A percentile compares a stretch with the other conserved stretches of the same genome.
These are phyloP conservation scores for Candida nitratophila DNA, from an alignment of 805 yeast species.

Conservation along the genomic window DNA sequence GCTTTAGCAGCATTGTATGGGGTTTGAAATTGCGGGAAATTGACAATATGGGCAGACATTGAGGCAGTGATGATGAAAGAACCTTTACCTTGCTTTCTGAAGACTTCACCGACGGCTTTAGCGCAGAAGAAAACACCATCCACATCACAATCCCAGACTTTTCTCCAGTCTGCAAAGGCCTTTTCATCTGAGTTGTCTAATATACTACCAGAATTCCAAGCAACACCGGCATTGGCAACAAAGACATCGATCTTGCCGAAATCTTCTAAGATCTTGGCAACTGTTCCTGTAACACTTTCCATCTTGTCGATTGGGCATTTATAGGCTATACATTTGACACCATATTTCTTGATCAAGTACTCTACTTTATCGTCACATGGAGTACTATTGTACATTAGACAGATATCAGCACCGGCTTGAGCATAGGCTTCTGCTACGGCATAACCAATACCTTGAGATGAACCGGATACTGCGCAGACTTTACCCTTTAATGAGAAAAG, in stretches of 20 bases:
- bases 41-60: constrained; percentile 83
- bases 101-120: constrained; percentile 63
- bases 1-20: constrained; percentile 86
- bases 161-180: constrained; percentile 58
- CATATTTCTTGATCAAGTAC: constrained; percentile 47
- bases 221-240: constrained; percentile 87
- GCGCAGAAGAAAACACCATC: constrained; percentile 80
- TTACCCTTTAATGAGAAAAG: constrained; percentile 75
- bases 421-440: constrained; percentile 79
- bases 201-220: constrained; percentile 66
- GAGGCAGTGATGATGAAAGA: constrained; percentile 82
- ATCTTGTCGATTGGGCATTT: constrained; percentile 48
- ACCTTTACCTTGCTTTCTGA: constrained; percentile 68
- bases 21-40: constrained; percentile 82
- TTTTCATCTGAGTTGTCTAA: constrained; percentile 30
- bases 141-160: constrained; percentile 66
- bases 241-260: constrained; percentile 78
- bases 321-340: constrained; percentile 58
- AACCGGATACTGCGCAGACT: constrained; percentile 80
- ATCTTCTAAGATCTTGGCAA: constrained; percentile 49
- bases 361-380: constrained; percentile 61
- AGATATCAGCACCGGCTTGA: constrained; percentile 84
- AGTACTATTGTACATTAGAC: constrained; percentile 57
- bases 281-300: constrained; percentile 40
- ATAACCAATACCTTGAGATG: constrained; percentile 77